Evolutionary conservation across 129 eudicot genomes (phyloP), one percentile per base, ranked within the genome.

Genomic region (Apium graveolens): DNA sequence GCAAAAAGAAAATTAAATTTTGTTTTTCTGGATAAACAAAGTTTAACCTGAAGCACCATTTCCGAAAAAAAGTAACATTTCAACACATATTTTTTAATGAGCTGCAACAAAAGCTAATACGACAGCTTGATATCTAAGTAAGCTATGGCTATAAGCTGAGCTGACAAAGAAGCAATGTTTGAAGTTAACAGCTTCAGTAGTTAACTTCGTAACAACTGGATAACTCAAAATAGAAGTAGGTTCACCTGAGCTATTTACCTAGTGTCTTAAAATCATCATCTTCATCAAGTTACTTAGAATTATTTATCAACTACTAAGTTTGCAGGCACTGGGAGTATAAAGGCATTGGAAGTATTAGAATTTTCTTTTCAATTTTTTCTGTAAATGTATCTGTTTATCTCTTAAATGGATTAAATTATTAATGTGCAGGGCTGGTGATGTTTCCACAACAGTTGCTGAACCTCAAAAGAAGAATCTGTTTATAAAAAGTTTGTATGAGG

Each of bases 391-490:
- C 44, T 7, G 74, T 16, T 82, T 75, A 46, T 57, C 53, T 43
- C 46, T 27, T 44, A 6, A 75, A 77, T 75, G 74, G 70, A 79
- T 39, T 82, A 75, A 83, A 66, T 53, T 20, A 60, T 70, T 44
- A 78, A 32, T 74, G 75, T 89, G 85, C 86, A 95, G 98, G 98
- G 87, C 62, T 16, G 98, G 98, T 45, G 68, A 60, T 74, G 87
- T 90, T 38, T 83, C 97, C 53, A 88, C 88, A 78, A 89, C 87
- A 48, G 74, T 78, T 44, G 86, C 96, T 83, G 85, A 91, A 85
- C 96, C 92, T 74, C 77, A 78, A 24, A 87, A 89, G 76, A 95
- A 87, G 86, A 95, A 95, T 76, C 83, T 95, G 78, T 95, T 95
- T 85, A 80, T 88, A 86, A 89, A 87, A 86, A 88, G 96, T 82